These are phyloP conservation scores for Hura crepitans DNA, from an alignment of 441 rosid species.

Conservation along the genomic window DNA sequence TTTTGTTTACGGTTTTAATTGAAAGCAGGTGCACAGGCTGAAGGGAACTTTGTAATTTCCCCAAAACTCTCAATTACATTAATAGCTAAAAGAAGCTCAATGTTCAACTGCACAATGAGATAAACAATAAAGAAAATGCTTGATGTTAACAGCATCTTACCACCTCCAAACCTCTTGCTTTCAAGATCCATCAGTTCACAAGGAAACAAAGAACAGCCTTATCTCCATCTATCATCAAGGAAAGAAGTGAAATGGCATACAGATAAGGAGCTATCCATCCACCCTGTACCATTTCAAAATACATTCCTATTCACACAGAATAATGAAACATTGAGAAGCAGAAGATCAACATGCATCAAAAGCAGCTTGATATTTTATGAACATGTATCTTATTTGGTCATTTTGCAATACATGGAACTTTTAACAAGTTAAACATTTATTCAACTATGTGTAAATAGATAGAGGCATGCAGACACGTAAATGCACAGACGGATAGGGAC, in stretches of 20 bases:
- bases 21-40: no score
- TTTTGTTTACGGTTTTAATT: no score
- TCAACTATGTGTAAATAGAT: no score
- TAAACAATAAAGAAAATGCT: background rate
- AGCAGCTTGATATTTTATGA: background rate
- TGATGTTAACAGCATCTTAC: background rate
- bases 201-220: background rate
- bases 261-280: background rate
- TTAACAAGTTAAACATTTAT: no score
- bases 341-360: background rate
- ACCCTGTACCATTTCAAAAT: background rate
- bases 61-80: no score
- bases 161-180: constrained; percentile 11
- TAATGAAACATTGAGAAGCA: background rate
- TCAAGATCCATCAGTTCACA: constrained; percentile 2
- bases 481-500: no score
- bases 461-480: no score
- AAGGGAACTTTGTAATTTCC: no score
- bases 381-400: background rate
- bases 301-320: background rate
- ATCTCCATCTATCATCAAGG: background rate
- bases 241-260: background rate
- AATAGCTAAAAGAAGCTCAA: no score
- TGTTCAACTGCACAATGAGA: background rate
- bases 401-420: background rate